phyloP scores from a whole-genome alignment of 208 protist genomes.

The Wallacemonas sp. region DNA sequence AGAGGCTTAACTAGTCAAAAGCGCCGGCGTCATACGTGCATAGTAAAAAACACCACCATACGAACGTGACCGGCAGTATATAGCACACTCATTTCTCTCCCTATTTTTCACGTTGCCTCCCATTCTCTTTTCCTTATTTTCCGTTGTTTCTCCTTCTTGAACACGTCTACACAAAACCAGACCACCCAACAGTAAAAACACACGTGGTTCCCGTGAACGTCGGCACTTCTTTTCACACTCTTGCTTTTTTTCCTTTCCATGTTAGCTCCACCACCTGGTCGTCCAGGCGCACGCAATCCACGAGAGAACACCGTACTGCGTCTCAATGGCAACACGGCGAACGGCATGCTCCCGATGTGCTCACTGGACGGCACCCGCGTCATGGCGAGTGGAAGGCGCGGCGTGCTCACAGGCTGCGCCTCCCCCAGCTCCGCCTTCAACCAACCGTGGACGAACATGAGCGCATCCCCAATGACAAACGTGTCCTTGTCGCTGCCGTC shows the following conservation, averaged over 20 bases:
- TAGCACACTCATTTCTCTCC: neutral
- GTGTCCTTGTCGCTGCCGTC: neutral
- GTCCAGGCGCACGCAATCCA: neutral
- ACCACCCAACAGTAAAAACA: no score
- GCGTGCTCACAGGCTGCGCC: neutral
- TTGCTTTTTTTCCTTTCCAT: neutral
- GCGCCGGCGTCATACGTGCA: no score
- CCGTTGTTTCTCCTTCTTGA: neutral
- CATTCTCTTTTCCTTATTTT: neutral
- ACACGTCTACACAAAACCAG: no score
- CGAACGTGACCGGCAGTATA: neutral
- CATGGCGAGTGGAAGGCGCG: no score
- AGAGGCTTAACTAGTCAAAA: no score
- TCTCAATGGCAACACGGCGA: neutral
- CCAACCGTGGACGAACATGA: neutral
- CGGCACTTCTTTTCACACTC: neutral
- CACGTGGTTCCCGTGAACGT: no score
- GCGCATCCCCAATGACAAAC: neutral
- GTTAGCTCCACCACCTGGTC: neutral
- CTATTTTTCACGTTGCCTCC: neutral
- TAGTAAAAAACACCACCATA: no score
- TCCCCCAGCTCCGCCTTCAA: neutral
- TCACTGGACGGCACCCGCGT: no score
- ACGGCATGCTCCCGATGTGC: no score
- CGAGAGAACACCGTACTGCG: neutral